Conservation (phyloP, 805 yeast species). For the Alloascoidea hylecoeti region DNA sequence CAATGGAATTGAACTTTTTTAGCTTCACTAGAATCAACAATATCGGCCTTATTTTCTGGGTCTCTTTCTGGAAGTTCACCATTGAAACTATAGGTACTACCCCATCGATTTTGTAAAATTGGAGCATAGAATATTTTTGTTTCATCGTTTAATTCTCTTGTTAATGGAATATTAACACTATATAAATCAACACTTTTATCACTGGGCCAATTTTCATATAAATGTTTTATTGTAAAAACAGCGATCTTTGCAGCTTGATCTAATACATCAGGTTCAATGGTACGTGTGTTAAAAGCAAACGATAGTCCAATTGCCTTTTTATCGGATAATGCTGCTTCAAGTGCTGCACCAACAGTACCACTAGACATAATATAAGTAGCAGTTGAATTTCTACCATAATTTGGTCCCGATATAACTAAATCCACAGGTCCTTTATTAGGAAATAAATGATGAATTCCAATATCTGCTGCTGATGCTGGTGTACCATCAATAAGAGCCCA, state of each 20-base stretch:
- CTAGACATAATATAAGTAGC: constrained; percentile 81
- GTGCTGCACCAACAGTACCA: constrained; percentile 94
- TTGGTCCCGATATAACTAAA: constrained; percentile 88
- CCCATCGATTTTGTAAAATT: constrained; percentile 75
- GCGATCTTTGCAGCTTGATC: constrained; percentile 55
- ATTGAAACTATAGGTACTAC: constrained; percentile 33
- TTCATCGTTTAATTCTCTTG: constrained; percentile 30
- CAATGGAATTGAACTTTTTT: constrained; percentile 48
- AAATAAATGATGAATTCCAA: constrained; percentile 67
- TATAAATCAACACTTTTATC: constrained; percentile 47
- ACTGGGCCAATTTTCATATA: constrained; percentile 42
- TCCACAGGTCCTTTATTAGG: constrained; percentile 45
- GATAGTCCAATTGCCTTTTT: constrained; percentile 66
- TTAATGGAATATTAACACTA: constrained; percentile 74
- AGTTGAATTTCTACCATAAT: constrained; percentile 86
- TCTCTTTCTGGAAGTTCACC: constrained; percentile 8
- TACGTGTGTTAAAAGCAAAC: constrained; percentile 54
- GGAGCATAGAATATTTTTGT: constrained; percentile 65
- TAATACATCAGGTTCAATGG: constrained; percentile 35
- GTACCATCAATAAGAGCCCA: constrained; percentile 89
- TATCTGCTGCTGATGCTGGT: constrained; percentile 91
- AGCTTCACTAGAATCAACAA: constrained; percentile 11
- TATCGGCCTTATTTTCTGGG: constrained; percentile 10
- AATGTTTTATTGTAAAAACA: constrained; percentile 44
- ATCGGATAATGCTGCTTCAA: constrained; percentile 73